Percentiles rank a stretch among this genome's conserved stretches.
These are phyloP conservation scores for Dimargaris verticillata DNA, from an alignment of 192 early-diverging fungal species.

Conservation along the genomic window DNA sequence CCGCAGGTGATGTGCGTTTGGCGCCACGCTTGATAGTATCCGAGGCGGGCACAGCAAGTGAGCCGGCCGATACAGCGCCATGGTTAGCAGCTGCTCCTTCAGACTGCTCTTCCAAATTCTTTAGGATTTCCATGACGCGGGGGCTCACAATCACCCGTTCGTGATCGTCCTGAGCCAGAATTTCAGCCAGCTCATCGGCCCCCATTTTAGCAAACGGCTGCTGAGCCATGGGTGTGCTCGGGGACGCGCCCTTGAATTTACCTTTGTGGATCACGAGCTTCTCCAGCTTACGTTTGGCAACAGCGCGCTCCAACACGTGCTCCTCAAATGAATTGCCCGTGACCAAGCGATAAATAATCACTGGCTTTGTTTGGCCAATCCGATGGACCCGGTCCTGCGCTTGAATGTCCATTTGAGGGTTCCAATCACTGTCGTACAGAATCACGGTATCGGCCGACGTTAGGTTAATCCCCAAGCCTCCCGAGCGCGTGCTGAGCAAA, in stretches of 20 bases:
- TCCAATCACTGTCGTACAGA: conserved; percentile 94
- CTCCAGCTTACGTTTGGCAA: conserved; percentile 74
- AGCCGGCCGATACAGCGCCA: neutral
- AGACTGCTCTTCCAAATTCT: conserved; percentile 6
- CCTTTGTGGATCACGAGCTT: conserved; percentile 91
- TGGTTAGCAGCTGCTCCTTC: neutral
- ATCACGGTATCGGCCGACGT: conserved; percentile 93
- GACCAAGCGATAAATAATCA: conserved; percentile 79
- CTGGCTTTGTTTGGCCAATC: conserved; percentile 85
- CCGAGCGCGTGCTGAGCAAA: conserved; percentile 85
- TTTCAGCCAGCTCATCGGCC: conserved; percentile 50
- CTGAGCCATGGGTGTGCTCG: conserved; percentile 1
- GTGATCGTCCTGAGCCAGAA: conserved; percentile 52
- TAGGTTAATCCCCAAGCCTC: conserved; percentile 93
- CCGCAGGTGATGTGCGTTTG: neutral
- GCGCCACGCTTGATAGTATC: neutral
- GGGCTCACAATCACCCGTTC: conserved; percentile 30
- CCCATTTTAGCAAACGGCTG: conserved; percentile 16
- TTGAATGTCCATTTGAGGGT: conserved; percentile 96
- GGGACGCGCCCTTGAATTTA: conserved; percentile 41
- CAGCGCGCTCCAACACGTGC: conserved; percentile 63
- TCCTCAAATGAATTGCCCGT: conserved; percentile 72
- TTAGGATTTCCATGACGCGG: neutral
- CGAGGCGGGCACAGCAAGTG: neutral
- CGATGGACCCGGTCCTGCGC: conserved; percentile 93